These are phyloP conservation scores for Vigna nakashimae DNA, from an alignment of 306 rosid species.

Conservation along the genomic window DNA sequence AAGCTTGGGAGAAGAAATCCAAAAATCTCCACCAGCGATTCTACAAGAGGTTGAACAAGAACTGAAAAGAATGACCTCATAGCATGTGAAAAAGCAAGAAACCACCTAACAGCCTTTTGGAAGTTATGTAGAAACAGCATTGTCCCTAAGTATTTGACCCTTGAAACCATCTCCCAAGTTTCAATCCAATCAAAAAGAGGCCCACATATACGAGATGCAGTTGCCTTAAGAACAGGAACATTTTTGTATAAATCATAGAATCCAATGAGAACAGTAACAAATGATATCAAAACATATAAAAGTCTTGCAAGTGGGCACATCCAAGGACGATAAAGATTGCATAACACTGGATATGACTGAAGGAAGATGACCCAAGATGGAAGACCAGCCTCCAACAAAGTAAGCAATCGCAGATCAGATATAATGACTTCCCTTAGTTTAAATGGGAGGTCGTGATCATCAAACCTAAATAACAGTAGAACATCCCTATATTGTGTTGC, in stretches of 20 bases:
- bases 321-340: constrained; percentile 97
- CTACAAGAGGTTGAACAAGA: constrained; percentile 73
- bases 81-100: constrained; percentile 64
- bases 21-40: constrained; percentile 61
- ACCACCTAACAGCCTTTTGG: constrained; percentile 85
- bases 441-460: constrained; percentile 87
- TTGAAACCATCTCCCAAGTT: constrained; percentile 94
- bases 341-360: constrained; percentile 92
- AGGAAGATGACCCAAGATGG: constrained; percentile 97
- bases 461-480: constrained; percentile 73
- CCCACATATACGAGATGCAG: constrained; percentile 90
- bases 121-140: constrained; percentile 91
- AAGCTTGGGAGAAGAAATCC: constrained; percentile 75
- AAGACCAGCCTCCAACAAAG: constrained; percentile 95
- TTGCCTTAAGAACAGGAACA: constrained; percentile 93
- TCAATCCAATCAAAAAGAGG: constrained; percentile 98
- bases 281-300: constrained; percentile 76
- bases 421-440: constrained; percentile 70
- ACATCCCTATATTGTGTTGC: constrained; percentile 64
- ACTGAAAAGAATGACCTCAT: constrained; percentile 68
- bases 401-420: constrained; percentile 86
- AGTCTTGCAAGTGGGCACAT: constrained; percentile 94
- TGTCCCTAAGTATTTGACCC: constrained; percentile 95
- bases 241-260: constrained; percentile 94
- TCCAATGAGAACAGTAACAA: constrained; percentile 92